Evolutionary conservation across 768 basidiomycete species (phyloP).

Genomic region (Leucocoprinus sp.): DNA sequence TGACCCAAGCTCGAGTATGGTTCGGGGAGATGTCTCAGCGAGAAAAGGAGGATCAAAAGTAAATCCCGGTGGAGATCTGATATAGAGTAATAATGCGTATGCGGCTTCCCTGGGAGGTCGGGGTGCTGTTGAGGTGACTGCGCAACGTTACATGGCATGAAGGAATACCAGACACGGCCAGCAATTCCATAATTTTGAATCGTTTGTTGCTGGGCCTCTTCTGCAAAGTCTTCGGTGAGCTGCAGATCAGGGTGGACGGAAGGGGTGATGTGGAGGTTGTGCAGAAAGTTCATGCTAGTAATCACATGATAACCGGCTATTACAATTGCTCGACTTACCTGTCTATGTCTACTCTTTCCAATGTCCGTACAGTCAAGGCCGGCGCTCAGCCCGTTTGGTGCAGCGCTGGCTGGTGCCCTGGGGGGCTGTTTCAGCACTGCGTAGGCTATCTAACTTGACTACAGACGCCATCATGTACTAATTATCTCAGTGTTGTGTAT

Average conservation of each 20-base stretch:
- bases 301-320: slow-evolving; percentile 18
- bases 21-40: slow-evolving; percentile 17
- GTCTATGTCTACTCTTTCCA: slow-evolving; percentile 11
- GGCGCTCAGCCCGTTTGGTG: slow-evolving; percentile 77
- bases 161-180: slow-evolving; percentile 69
- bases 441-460: slow-evolving; percentile 38
- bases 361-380: slow-evolving; percentile 52
- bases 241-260: slow-evolving; percentile 13
- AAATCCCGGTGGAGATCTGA: slow-evolving; percentile 27
- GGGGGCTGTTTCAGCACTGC: slow-evolving; percentile 92
- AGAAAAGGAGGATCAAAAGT: slow-evolving; percentile 52
- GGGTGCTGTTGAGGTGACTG: not conserved
- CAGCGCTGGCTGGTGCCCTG: slow-evolving; percentile 87
- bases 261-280: slow-evolving; percentile 19
- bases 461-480: slow-evolving; percentile 3
- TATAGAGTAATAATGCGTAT: slow-evolving; percentile 49
- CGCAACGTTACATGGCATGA: slow-evolving; percentile 4
- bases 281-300: slow-evolving; percentile 1
- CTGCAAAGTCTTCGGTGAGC: slow-evolving; percentile 22
- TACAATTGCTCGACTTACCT: slow-evolving; percentile 13
- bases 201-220: slow-evolving; percentile 40
- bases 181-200: slow-evolving; percentile 77
- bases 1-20: slow-evolving; percentile 71
- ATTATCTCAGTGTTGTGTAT: slow-evolving; percentile 66
- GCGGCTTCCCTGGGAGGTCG: slow-evolving; percentile 59